These are phyloP conservation scores for Plicaturopsis crispa DNA, from an alignment of 768 basidiomycete genomes.

Conservation along the genomic window DNA sequence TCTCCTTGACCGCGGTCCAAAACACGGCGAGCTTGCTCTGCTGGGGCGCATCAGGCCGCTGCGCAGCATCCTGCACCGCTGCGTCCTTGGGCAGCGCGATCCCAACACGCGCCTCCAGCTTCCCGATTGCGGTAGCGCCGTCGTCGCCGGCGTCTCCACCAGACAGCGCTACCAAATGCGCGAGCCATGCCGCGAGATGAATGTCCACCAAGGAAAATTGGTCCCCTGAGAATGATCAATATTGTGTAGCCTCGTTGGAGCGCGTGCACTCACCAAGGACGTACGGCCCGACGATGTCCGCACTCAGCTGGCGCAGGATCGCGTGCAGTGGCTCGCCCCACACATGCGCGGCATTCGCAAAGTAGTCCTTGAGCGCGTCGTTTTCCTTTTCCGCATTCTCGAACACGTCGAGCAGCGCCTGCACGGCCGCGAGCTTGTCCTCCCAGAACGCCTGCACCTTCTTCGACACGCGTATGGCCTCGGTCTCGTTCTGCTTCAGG, in stretches of 20 bases:
- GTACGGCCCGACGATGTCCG: conserved; percentile 58
- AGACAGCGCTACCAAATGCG: conserved; percentile 47
- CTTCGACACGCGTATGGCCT: conserved; percentile 43
- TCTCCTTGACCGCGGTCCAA: conserved; percentile 60
- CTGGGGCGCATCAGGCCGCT: conserved; percentile 13
- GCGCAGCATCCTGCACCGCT: not conserved
- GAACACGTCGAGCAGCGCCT: conserved; percentile 37
- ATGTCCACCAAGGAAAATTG: conserved; percentile 78
- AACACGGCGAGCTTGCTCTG: conserved; percentile 57
- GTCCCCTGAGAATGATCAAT: conserved; percentile 44
- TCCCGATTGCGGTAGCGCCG: conserved; percentile 40
- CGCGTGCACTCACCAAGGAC: conserved; percentile 43
- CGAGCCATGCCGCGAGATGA: conserved; percentile 73
- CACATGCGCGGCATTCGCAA: conserved; percentile 35
- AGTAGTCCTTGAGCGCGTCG: conserved; percentile 41
- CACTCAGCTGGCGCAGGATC: conserved; percentile 39
- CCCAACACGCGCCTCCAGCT: conserved; percentile 47
- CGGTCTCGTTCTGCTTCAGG: conserved; percentile 44
- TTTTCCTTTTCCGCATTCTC: conserved; percentile 32
- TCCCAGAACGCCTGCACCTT: conserved; percentile 60
- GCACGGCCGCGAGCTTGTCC: conserved; percentile 39
- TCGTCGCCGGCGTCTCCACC: conserved; percentile 46
- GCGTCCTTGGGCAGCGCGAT: conserved; percentile 24
- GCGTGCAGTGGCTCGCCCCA: conserved; percentile 47
- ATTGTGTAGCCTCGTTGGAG: too few relatives aligned